Conservation (phyloP, 192 early-diverging fungal species). For the Backusella australiensis region DNA sequence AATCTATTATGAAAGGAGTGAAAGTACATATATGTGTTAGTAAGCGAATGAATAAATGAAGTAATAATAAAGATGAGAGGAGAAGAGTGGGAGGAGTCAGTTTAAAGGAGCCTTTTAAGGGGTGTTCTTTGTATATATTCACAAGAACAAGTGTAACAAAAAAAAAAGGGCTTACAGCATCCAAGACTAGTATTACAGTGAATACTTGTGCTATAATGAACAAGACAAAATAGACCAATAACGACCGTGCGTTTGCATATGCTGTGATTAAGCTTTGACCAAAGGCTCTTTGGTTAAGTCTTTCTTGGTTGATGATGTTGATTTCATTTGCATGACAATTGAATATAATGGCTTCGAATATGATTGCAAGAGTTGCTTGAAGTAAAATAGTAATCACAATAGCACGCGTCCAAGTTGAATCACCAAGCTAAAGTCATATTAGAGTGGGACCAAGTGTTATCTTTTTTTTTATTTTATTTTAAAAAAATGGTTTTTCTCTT, state of each 20-base stretch:
- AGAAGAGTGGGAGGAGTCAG: background rate
- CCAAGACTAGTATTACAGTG: slow-evolving; percentile 75
- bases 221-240: slow-evolving; percentile 82
- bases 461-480: background rate
- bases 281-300: slow-evolving; percentile 27
- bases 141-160: background rate
- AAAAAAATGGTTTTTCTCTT: background rate
- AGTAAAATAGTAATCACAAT: slow-evolving; percentile 29
- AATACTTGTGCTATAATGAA: slow-evolving; percentile 90
- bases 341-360: slow-evolving; percentile 37
- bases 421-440: slow-evolving; percentile 32
- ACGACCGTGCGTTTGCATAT: slow-evolving; percentile 45
- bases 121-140: background rate
- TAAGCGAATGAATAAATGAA: background rate
- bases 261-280: slow-evolving; percentile 17
- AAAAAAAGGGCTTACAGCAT: slow-evolving; percentile 58
- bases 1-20: slow-evolving; percentile 46
- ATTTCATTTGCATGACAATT: slow-evolving; percentile 25
- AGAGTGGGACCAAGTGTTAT: background rate
- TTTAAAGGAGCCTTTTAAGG: background rate
- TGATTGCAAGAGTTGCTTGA: slow-evolving; percentile 33
- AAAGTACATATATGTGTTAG: background rate
- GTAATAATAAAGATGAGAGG: background rate
- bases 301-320: slow-evolving; percentile 24
- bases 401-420: slow-evolving; percentile 39